These are phyloP conservation scores for Suillus sp. DNA, from an alignment of 768 basidiomycete genomes.

Conservation along the genomic window DNA sequence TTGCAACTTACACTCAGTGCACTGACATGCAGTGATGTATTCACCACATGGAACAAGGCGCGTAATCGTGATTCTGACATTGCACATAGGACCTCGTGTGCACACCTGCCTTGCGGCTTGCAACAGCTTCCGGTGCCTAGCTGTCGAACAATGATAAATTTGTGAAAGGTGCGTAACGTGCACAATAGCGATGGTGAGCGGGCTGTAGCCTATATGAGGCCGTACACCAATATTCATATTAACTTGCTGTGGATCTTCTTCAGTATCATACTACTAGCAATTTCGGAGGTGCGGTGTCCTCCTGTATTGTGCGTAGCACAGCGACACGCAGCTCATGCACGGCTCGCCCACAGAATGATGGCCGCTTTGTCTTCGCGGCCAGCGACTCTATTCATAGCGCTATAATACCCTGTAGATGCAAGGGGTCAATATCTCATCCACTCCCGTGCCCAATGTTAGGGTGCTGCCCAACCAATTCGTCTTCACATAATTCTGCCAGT, in stretches of 20 bases:
- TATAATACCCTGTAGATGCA: background rate
- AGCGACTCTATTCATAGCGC: background rate
- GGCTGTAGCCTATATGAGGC: background rate
- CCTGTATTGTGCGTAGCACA: background rate
- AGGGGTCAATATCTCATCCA: background rate
- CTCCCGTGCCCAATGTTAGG: background rate
- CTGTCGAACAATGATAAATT: background rate
- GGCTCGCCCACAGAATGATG: background rate
- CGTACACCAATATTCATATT: background rate
- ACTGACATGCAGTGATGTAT: background rate
- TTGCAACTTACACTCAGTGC: background rate
- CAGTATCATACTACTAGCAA: background rate
- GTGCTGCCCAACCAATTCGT: background rate
- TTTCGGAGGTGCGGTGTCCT: background rate
- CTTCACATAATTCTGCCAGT: background rate
- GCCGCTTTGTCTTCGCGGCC: background rate
- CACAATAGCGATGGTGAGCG: background rate
- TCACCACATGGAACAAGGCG: background rate
- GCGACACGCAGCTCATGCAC: background rate
- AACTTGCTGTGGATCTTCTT: background rate
- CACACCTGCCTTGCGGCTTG: background rate
- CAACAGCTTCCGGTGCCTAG: background rate
- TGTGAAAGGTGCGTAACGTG: background rate
- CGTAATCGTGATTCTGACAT: background rate
- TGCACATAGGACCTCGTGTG: background rate